Conservation (phyloP, 2,329 filamentous ascomycete genomes). For the Colletotrichum cereale region DNA sequence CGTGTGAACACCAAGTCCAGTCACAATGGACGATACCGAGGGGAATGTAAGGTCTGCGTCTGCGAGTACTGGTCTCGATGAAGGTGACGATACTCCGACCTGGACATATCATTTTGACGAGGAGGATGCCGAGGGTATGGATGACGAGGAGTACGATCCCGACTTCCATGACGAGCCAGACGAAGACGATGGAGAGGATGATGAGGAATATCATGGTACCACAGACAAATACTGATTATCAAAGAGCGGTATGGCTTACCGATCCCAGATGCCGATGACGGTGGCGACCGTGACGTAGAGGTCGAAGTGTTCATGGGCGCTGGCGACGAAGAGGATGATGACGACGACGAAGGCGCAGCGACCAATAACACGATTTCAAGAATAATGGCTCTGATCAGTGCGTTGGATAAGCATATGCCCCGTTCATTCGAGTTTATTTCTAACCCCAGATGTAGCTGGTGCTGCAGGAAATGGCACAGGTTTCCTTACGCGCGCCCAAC, state of each 20-base stretch:
- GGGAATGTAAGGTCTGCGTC: background rate
- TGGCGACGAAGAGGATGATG: constrained; percentile 34
- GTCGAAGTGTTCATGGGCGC: constrained; percentile 31
- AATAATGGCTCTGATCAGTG: constrained; percentile 17
- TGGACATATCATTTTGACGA: constrained; percentile 22
- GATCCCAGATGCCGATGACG: constrained; percentile 45
- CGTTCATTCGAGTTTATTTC: constrained; percentile 45
- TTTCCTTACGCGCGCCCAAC: constrained; percentile 52
- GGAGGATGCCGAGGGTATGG: constrained; percentile 46
- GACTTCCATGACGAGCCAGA: constrained; percentile 46
- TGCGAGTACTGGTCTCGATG: background rate
- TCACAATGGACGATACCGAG: constrained; percentile 23
- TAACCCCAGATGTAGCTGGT: constrained; percentile 47
- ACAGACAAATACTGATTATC: background rate
- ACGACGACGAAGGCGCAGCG: constrained; percentile 44
- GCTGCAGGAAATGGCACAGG: constrained; percentile 45
- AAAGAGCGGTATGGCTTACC: background rate
- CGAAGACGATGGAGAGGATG: constrained; percentile 42
- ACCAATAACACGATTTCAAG: constrained; percentile 22
- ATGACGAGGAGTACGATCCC: constrained; percentile 49
- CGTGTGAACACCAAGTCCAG: constrained; percentile 22
- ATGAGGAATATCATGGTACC: constrained; percentile 40
- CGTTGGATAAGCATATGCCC: constrained; percentile 24
- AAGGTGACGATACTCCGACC: constrained; percentile 4
- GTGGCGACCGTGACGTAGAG: constrained; percentile 42